Conservation (phyloP, 345 rosid genomes). For the Theobroma cacao region DNA sequence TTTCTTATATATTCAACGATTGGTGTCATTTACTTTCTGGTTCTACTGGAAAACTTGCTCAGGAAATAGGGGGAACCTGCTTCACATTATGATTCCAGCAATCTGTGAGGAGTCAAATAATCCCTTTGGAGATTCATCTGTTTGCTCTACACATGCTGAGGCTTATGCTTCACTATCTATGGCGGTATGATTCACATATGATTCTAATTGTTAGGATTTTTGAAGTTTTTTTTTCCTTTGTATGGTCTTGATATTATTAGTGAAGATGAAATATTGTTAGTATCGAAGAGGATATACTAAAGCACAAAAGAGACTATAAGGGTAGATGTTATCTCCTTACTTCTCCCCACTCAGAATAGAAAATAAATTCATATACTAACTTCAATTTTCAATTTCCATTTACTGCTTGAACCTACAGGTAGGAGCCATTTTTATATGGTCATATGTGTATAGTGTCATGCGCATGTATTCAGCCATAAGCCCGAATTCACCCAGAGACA, state of each 20-base stretch:
- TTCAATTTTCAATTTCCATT: background rate
- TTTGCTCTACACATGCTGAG: slow-evolving; percentile 47
- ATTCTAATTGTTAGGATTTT: background rate
- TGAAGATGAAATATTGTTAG: no score
- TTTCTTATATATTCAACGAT: slow-evolving; percentile 17
- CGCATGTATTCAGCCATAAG: slow-evolving; percentile 33
- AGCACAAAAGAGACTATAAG: no score
- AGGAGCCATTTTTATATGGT: slow-evolving; percentile 67
- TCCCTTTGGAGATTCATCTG: slow-evolving; percentile 59
- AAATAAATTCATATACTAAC: no score
- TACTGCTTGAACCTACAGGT: slow-evolving; percentile 30
- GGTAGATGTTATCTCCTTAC: no score
- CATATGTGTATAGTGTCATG: slow-evolving; percentile 58
- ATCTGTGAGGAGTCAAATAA: slow-evolving; percentile 62
- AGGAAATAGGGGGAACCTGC: slow-evolving; percentile 77
- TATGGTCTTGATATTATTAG: no score
- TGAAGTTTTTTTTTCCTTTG: background rate
- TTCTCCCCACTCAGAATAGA: no score
- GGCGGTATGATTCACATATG: slow-evolving; percentile 46
- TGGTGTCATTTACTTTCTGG: background rate
- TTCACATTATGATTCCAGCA: slow-evolving; percentile 66
- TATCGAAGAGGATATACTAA: no score
- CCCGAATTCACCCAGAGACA: slow-evolving; percentile 22
- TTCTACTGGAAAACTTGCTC: background rate
- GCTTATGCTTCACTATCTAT: slow-evolving; percentile 65